Evolutionary conservation across 306 rosid genomes (phyloP).

Genomic region (Canavalia gladiata): DNA sequence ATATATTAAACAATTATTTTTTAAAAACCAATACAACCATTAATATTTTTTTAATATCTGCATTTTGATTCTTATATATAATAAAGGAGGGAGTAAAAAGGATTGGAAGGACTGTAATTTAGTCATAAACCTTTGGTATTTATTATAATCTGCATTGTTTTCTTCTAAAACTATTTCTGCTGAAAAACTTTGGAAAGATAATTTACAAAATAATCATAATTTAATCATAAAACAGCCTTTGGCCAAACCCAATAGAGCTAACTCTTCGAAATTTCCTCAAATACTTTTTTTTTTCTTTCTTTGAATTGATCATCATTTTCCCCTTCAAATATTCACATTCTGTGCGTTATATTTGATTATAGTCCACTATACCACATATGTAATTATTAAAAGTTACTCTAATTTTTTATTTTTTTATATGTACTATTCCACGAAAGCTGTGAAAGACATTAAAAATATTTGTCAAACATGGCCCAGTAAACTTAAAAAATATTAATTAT

Average conservation of each 20-base stretch:
- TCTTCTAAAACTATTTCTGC: slow-evolving; percentile 3
- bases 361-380: background rate
- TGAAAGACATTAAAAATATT: background rate
- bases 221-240: slow-evolving; percentile 8
- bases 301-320: too few relatives aligned
- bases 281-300: background rate
- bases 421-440: background rate
- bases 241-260: background rate
- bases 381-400: background rate
- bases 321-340: background rate
- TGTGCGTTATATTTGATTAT: background rate
- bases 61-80: too few relatives aligned
- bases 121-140: too few relatives aligned
- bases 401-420: too few relatives aligned
- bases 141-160: background rate
- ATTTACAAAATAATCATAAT: background rate
- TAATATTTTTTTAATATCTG: too few relatives aligned
- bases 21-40: too few relatives aligned
- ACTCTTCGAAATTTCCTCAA: background rate
- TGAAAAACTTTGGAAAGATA: background rate
- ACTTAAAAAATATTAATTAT: too few relatives aligned
- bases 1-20: too few relatives aligned
- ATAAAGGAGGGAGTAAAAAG: too few relatives aligned
- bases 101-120: too few relatives aligned
- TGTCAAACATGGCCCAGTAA: background rate